These are phyloP conservation scores for Rubroboletus pulcherrimus DNA, from an alignment of 768 basidiomycete genomes.

Conservation along the genomic window DNA sequence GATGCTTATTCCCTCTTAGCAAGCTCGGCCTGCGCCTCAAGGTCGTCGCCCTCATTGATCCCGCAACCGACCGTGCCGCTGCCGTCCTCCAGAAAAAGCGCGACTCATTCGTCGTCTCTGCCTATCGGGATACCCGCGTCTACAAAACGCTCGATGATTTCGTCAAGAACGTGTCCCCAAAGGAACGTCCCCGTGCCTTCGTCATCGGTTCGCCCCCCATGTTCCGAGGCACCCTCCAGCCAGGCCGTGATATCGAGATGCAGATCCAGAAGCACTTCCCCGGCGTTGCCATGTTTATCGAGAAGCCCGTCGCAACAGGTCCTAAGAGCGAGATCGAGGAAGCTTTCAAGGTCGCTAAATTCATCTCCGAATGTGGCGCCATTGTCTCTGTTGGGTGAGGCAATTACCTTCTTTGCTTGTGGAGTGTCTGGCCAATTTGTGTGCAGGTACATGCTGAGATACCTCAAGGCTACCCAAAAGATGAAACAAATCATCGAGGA, in stretches of 20 bases:
- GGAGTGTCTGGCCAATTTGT: background rate
- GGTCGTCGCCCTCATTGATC: constrained; percentile 93
- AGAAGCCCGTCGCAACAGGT: constrained; percentile 90
- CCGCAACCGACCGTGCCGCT: constrained; percentile 75
- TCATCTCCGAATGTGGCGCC: constrained; percentile 63
- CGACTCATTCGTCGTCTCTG: constrained; percentile 88
- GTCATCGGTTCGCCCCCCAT: constrained; percentile 92
- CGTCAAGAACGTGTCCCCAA: constrained; percentile 59
- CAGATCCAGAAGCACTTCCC: constrained; percentile 88
- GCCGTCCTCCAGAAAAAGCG: constrained; percentile 85
- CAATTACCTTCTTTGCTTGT: constrained; percentile 1
- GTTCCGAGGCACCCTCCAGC: constrained; percentile 76
- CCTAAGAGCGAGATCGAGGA: constrained; percentile 63
- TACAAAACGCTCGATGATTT: constrained; percentile 88
- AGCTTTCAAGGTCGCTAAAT: constrained; percentile 66
- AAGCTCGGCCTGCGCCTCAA: constrained; percentile 96
- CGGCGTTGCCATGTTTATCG: constrained; percentile 83
- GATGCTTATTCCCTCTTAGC: constrained; percentile 37
- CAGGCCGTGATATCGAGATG: constrained; percentile 81
- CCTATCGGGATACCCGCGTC: constrained; percentile 84
- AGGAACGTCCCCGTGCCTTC: constrained; percentile 72
- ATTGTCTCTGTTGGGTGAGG: constrained; percentile 86
- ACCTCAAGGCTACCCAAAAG: constrained; percentile 89
- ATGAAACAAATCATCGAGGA: constrained; percentile 96
- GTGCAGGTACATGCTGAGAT: constrained; percentile 85